A percentile compares a stretch with the other conserved stretches of the same genome.
phyloP scores from a whole-genome alignment of 805 yeast species.

The Candida stauntonica region DNA sequence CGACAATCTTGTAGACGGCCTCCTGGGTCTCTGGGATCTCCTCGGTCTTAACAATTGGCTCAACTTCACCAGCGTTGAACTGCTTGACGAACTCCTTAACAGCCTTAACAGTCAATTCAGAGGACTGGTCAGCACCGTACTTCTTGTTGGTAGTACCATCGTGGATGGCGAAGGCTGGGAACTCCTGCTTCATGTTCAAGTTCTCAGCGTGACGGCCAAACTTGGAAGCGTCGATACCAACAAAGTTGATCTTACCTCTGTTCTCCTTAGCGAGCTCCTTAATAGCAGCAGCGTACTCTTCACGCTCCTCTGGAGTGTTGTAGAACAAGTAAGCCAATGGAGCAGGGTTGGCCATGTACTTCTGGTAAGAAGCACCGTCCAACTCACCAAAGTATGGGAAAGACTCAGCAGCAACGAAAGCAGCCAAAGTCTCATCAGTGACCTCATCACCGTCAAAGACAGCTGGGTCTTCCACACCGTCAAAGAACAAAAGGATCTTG shows the following conservation, averaged over 20 bases:
- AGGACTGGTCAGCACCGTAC: slow-evolving; percentile 67
- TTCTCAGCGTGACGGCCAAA: slow-evolving; percentile 85
- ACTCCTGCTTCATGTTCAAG: slow-evolving; percentile 76
- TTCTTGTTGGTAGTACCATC: slow-evolving; percentile 63
- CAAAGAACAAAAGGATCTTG: slow-evolving; percentile 28
- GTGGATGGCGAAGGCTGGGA: slow-evolving; percentile 91
- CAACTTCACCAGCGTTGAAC: slow-evolving; percentile 58
- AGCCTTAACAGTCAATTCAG: slow-evolving; percentile 44
- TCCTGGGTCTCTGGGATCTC: slow-evolving; percentile 81
- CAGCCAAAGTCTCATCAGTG: slow-evolving; percentile 22
- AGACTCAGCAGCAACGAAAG: slow-evolving; percentile 47
- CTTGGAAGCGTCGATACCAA: slow-evolving; percentile 75
- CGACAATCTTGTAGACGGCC: slow-evolving; percentile 70
- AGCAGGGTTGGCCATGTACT: slow-evolving; percentile 63
- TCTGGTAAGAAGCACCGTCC: slow-evolving; percentile 69
- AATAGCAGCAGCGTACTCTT: slow-evolving; percentile 46
- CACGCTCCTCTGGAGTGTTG: slow-evolving; percentile 62
- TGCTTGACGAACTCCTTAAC: slow-evolving; percentile 60
- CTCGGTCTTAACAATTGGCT: slow-evolving; percentile 79
- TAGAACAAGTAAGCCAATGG: slow-evolving; percentile 92
- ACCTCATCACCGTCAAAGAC: slow-evolving; percentile 27
- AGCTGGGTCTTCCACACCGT: slow-evolving; percentile 30
- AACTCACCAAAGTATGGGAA: slow-evolving; percentile 88
- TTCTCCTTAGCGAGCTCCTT: slow-evolving; percentile 62
- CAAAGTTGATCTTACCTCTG: slow-evolving; percentile 82